Base-by-base conservation (phyloP, 179 eudicot genomes). In the Camellia oleifera region DNA sequence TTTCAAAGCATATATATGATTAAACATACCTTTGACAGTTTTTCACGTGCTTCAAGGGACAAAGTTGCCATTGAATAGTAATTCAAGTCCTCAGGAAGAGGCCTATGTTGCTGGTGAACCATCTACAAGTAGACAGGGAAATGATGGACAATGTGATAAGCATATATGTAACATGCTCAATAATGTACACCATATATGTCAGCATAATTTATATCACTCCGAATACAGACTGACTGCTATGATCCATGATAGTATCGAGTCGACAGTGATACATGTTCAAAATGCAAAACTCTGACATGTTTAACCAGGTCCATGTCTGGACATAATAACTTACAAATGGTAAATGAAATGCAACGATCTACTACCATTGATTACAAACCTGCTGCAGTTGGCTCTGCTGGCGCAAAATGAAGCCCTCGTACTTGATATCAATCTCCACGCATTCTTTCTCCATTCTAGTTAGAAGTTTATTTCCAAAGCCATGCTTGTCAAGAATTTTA, bases 341-440 rank as follows among this genome's bases (percentile, higher is more conserved):
- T 4, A 17, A 44, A 66, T 50, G 13, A 52, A 42, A 78, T 10
- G 13, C 54, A 50, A 40, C 18, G 17, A 48, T 57, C 61, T 62
- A 10, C 13, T 65, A 20, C 46, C 62, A 17, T 65, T 18, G 60
- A 76, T 42, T 53, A 6, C 61, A 61, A 58, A 96, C 99, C 95
- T 94, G 97, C 74, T 88, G 91, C 53, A 96, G 90, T 80, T 94
- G 99, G 86, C 57, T 91, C 80, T 90, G 90, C 86, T 96, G 98
- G 80, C 99, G 91, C 67, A 86, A 56, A 76, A 96, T 94, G 83
- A 96, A 96, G 78, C 99, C 99, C 88, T 94, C 98, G n/a, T 96
- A 96, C 81, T 96, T 96, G 77, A 96, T 96, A 86, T 96, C 98
- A 78, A 94, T 86, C 87, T 94, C 98, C 53, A 96, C 89, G 75